Conservation (phyloP, 345 rosid species). For the Turritis glabra region DNA sequence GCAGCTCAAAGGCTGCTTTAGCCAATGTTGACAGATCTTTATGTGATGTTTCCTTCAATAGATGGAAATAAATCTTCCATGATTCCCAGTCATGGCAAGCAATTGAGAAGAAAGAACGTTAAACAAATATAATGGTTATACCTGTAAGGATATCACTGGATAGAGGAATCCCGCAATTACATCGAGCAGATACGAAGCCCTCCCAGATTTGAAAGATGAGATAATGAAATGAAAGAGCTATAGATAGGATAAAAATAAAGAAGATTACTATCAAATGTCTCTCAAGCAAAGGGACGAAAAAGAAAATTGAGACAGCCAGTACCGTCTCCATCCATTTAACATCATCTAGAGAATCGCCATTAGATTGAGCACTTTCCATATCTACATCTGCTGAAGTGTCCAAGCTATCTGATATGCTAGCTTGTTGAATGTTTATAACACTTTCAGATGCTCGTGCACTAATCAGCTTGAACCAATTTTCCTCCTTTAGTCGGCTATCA, state of each 20-base stretch:
- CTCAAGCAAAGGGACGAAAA: slow-evolving; percentile 12
- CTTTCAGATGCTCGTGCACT: slow-evolving; percentile 69
- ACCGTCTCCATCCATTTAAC: slow-evolving; percentile 99
- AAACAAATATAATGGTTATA: slow-evolving; percentile 37
- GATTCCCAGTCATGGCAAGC: slow-evolving; percentile 12
- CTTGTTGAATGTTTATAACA: slow-evolving; percentile 75
- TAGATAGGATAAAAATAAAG: slow-evolving; percentile 15
- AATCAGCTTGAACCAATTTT: slow-evolving; percentile 65
- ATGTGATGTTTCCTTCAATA: slow-evolving; percentile 89
- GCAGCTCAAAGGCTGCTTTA: slow-evolving; percentile 91
- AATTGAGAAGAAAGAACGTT: slow-evolving; percentile 7
- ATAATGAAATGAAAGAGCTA: slow-evolving; percentile 90
- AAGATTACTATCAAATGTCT: slow-evolving; percentile 8
- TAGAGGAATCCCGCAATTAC: slow-evolving; percentile 72
- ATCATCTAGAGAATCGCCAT: slow-evolving; percentile 70
- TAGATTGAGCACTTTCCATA: slow-evolving; percentile 50
- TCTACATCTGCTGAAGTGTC: slow-evolving; percentile 48
- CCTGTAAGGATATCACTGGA: slow-evolving; percentile 93
- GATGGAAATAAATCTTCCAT: slow-evolving; percentile 20
- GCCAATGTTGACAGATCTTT: slow-evolving; percentile 95
- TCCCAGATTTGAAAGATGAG: slow-evolving; percentile 87
- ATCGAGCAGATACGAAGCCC: slow-evolving; percentile 87
- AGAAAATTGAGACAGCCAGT: slow-evolving; percentile 27
- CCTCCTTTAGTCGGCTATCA: slow-evolving; percentile 50
- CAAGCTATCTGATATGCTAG: slow-evolving; percentile 53